Base-by-base conservation (phyloP, 306 rosid genomes). In the Fragaria vesca region DNA sequence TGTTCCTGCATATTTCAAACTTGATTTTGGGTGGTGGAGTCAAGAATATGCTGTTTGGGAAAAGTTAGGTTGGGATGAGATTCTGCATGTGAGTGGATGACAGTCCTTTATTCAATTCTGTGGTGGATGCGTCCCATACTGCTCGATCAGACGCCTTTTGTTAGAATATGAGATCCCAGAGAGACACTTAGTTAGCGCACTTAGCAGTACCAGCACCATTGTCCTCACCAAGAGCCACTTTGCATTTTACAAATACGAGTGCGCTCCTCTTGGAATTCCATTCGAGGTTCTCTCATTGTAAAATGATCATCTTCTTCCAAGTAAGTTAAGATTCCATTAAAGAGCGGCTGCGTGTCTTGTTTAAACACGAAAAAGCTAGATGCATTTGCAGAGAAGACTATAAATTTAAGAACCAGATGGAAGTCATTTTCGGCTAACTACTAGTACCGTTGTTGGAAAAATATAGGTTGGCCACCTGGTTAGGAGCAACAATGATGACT, bases 21-120 rank as follows among this genome's bases (percentile, higher is more conserved):
- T n/a, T n/a, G 11, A 18, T 40, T 45, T 67, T 55, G 63, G 42
- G 74, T 75, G 61, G 62, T 57, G 62, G 62, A 62, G 24, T 63
- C 20, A 21, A 55, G 62, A 80, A 67, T 81, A 36, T 69, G 66
- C 71, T 73, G 66, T 30, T 18, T 1, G 5, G 68, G 65, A 75
- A 45, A 80, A 76, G 80, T 6, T 28, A 8, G 26, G n/a, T 6
- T 42, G 36, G 24, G 48, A 51, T 68, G 57, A 18, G 80, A 79
- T 58, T 62, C 57, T 81, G 89, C 91, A 88, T 86, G 92, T 88
- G 94, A 81, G 82, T 62, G 85, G 84, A 79, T 81, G 89, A 78
- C 89, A 70, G 55, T 55, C 12, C 6, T 36, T 10, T 52, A 72
- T 52, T 71, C 21, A 71, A 51, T 30, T 36, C 13, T 16, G 45